Evolutionary conservation across 208 protist species (phyloP).

Genomic region (Crithidia expoeki): DNA sequence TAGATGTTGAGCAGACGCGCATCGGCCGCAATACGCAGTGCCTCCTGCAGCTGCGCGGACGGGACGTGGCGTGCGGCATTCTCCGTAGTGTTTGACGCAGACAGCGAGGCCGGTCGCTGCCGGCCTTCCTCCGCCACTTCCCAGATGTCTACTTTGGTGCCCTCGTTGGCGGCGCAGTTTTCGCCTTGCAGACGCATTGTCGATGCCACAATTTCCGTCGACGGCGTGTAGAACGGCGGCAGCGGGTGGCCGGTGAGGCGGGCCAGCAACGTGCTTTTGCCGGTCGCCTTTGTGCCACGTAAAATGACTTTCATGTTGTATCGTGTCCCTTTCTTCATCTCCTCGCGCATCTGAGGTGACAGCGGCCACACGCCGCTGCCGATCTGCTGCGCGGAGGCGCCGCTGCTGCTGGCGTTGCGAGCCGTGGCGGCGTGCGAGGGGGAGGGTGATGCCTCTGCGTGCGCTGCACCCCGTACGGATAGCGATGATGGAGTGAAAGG

Average conservation of each 20-base stretch:
- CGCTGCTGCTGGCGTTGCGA: neutral
- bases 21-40: conserved; percentile 38
- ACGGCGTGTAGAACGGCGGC: conserved; percentile 53
- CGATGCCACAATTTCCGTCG: conserved; percentile 56
- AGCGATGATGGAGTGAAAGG: neutral
- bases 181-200: conserved; percentile 59
- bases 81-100: conserved; percentile 5
- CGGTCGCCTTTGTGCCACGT: conserved; percentile 61
- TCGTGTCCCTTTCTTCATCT: conserved; percentile 67
- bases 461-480: neutral
- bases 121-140: conserved; percentile 71
- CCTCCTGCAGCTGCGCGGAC: conserved; percentile 35
- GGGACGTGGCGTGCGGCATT: conserved; percentile 9
- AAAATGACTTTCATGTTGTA: conserved; percentile 88
- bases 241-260: conserved; percentile 54
- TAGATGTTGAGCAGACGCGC: conserved; percentile 69
- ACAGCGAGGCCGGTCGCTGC: conserved; percentile 12
- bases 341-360: conserved; percentile 55
- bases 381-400: conserved; percentile 23
- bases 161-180: conserved; percentile 42
- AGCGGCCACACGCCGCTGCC: conserved; percentile 58
- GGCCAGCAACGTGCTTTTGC: conserved; percentile 77
- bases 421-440: neutral
- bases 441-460: neutral
- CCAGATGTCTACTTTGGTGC: conserved; percentile 83